phyloP scores from a whole-genome alignment of 2,329 filamentous ascomycete genomes.

The Lecanicillium sp. region DNA sequence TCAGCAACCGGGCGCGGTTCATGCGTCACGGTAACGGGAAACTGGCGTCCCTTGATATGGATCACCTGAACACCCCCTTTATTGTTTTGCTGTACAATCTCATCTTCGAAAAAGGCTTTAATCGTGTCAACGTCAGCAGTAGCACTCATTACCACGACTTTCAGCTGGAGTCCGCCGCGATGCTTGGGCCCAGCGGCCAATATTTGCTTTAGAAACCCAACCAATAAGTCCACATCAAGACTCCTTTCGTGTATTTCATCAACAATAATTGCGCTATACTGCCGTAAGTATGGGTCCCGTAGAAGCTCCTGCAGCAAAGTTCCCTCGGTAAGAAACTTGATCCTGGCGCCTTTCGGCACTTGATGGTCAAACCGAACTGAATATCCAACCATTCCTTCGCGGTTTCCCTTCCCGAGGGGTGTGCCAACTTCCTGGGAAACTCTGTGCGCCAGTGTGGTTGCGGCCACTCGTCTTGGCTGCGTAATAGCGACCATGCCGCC shows the following conservation, averaged over 20 bases:
- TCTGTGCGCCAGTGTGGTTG: slow-evolving; percentile 79
- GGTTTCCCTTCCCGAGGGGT: slow-evolving; percentile 33
- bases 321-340: slow-evolving; percentile 94
- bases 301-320: slow-evolving; percentile 94
- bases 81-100: slow-evolving; percentile 11
- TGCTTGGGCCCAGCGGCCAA: slow-evolving; percentile 53
- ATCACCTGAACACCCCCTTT: slow-evolving; percentile 30
- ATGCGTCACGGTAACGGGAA: slow-evolving; percentile 72
- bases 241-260: slow-evolving; percentile 97
- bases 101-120: slow-evolving; percentile 59
- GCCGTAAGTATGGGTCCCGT: slow-evolving; percentile 68
- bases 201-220: slow-evolving; percentile 81
- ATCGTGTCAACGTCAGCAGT: slow-evolving; percentile 83
- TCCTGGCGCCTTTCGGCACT: slow-evolving; percentile 68
- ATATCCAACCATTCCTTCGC: slow-evolving; percentile 65
- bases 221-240: slow-evolving; percentile 83
- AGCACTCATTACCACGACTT: slow-evolving; percentile 94
- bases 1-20: slow-evolving; percentile 67
- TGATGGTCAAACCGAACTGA: slow-evolving; percentile 91
- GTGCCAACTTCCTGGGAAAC: slow-evolving; percentile 70
- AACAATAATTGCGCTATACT: slow-evolving; percentile 85
- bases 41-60: slow-evolving; percentile 79
- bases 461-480: slow-evolving; percentile 86
- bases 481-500: slow-evolving; percentile 87
- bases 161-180: slow-evolving; percentile 66